A percentile compares a stretch with the other conserved stretches of the same genome.
These are phyloP conservation scores for Clarireedia sp. DNA, from an alignment of 2,329 filamentous ascomycete genomes.

Conservation along the genomic window DNA sequence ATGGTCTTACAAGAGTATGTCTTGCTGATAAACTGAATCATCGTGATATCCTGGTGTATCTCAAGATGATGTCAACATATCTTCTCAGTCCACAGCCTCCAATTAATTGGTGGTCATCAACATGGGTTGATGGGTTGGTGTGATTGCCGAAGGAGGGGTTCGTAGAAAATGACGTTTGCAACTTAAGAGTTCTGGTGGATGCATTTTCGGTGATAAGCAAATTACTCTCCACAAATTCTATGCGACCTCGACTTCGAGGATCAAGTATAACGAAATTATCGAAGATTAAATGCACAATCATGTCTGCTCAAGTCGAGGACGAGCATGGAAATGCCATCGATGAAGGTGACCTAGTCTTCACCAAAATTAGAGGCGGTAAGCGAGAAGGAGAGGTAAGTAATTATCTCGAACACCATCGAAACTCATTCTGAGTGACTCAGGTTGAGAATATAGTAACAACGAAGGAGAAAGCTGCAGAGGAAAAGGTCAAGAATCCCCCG, in stretches of 20 bases:
- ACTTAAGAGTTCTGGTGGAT: not conserved
- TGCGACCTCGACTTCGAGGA: not conserved
- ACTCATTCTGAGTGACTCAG: conserved; percentile 13
- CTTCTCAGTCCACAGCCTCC: too few relatives aligned
- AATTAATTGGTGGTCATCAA: too few relatives aligned
- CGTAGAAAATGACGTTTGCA: too few relatives aligned
- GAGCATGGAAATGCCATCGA: conserved; percentile 33
- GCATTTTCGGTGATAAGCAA: not conserved
- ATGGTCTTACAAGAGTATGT: not conserved
- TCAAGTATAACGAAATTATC: not conserved
- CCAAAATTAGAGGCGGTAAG: conserved; percentile 33
- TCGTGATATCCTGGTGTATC: too few relatives aligned
- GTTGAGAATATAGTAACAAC: conserved; percentile 33
- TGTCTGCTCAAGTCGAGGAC: conserved; percentile 21
- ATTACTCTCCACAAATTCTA: not conserved
- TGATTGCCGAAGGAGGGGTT: too few relatives aligned
- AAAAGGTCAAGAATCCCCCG: conserved; percentile 35
- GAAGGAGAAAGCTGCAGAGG: conserved; percentile 30
- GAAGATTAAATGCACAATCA: not conserved
- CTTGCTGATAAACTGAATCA: not conserved
- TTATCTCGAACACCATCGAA: conserved; percentile 2
- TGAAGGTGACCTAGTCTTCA: conserved; percentile 35
- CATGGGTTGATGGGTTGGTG: too few relatives aligned
- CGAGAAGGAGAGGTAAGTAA: conserved; percentile 31
- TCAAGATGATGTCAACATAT: too few relatives aligned